These are phyloP conservation scores for Prunus armeniaca DNA, from an alignment of 306 rosid genomes.

Conservation along the genomic window DNA sequence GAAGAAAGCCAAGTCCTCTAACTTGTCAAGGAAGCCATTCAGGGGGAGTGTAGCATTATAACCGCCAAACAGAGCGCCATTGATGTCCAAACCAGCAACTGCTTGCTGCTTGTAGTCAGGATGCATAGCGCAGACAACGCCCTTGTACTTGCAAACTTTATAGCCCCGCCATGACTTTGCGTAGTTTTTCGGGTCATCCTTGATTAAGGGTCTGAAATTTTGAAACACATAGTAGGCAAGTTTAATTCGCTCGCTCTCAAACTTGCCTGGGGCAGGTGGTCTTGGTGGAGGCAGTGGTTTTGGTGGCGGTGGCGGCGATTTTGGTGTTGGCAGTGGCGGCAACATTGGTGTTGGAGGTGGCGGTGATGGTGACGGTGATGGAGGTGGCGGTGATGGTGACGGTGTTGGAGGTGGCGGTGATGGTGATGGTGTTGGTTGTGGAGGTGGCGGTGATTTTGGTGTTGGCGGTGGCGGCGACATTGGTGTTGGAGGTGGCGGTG, in stretches of 20 bases:
- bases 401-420: neutral
- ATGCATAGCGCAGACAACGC: conserved; percentile 20
- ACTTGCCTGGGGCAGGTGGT: neutral
- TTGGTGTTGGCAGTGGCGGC: accelerated
- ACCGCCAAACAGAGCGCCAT: neutral
- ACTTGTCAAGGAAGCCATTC: neutral
- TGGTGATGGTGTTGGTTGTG: neutral
- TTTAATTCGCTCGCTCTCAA: conserved; percentile 14
- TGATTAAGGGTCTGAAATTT: neutral
- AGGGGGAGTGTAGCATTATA: neutral
- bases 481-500: neutral
- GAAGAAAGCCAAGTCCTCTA: conserved; percentile 51
- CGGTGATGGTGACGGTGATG: neutral
- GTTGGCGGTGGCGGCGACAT: neutral
- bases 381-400: neutral
- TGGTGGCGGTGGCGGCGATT: accelerated
- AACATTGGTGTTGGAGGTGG: neutral
- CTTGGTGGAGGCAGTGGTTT: accelerated
- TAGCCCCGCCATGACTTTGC: conserved; percentile 4
- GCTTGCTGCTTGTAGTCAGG: neutral
- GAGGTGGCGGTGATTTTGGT: neutral
- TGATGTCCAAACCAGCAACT: conserved; percentile 58
- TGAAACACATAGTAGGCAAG: conserved; percentile 20
- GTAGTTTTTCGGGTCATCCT: conserved; percentile 6
- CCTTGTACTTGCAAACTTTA: conserved; percentile 4